These are phyloP conservation scores for Kodamaea suecica DNA, from an alignment of 1,139 yeast genomes.

Conservation along the genomic window DNA sequence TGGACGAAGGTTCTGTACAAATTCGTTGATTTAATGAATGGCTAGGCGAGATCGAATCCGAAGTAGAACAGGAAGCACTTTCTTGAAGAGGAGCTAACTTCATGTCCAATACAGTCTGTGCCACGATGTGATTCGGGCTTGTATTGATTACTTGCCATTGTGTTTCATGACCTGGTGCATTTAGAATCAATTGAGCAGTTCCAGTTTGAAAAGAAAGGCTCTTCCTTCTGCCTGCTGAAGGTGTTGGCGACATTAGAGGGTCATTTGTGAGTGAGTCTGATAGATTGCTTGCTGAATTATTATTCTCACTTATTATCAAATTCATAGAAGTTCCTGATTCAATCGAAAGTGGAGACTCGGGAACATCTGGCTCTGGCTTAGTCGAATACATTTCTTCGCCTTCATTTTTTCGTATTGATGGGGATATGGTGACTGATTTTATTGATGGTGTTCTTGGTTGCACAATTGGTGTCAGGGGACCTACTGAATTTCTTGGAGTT, in stretches of 20 bases:
- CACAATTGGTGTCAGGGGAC: constrained; percentile 4
- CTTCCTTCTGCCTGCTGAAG: not conserved
- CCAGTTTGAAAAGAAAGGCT: not conserved
- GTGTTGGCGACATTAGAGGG: too few relatives aligned
- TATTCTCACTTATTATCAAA: not conserved
- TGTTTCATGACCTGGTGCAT: constrained; percentile 5
- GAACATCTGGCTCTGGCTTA: constrained; percentile 3
- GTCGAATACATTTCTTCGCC: constrained; percentile 1
- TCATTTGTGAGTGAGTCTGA: not conserved
- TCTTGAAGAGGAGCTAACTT: constrained; percentile 12
- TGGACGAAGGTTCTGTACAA: not conserved
- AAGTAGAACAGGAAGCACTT: constrained; percentile 5
- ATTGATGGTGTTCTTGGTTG: constrained; percentile 27
- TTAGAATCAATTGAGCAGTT: not conserved
- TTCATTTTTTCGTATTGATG: constrained; percentile 25
- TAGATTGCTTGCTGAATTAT: not conserved
- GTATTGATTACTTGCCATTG: constrained; percentile 14
- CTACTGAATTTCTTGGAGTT: constrained; percentile 2
- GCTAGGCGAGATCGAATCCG: constrained; percentile 7
- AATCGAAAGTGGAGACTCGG: constrained; percentile 1
- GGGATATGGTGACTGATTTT: constrained; percentile 41
- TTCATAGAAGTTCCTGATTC: not conserved
- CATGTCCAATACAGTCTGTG: constrained; percentile 10
- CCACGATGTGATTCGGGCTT: constrained; percentile 11
- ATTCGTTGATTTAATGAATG: not conserved